Evolutionary conservation across 306 rosid species (phyloP).

Genomic region (Myrica gale): DNA sequence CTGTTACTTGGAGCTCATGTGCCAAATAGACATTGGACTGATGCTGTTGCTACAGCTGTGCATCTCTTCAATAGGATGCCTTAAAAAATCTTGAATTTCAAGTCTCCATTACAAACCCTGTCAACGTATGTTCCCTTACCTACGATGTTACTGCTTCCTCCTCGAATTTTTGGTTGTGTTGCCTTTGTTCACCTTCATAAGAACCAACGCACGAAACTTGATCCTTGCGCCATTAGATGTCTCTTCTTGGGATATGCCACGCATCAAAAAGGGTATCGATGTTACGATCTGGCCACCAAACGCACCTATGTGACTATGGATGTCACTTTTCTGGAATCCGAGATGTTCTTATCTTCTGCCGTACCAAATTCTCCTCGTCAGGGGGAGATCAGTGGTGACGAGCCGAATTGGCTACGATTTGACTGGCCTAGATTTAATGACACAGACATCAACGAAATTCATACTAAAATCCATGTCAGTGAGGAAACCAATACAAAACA

Average conservation of each 20-base stretch:
- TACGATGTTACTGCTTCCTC: neutral
- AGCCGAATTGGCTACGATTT: neutral
- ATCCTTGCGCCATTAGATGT: neutral
- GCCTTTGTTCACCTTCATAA: slow-evolving; percentile 17
- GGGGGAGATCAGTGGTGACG: slow-evolving; percentile 3
- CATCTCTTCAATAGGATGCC: too few relatives aligned
- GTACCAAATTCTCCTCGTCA: slow-evolving; percentile 9
- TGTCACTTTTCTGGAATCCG: neutral
- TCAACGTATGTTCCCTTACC: neutral
- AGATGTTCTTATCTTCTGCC: neutral
- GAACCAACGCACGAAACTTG: slow-evolving; percentile 18
- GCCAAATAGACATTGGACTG: too few relatives aligned
- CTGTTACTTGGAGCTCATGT: too few relatives aligned
- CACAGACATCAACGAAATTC: neutral
- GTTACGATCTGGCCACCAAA: neutral
- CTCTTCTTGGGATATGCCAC: neutral
- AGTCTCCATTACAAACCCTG: too few relatives aligned
- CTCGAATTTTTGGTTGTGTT: slow-evolving; percentile 1
- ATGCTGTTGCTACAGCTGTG: too few relatives aligned
- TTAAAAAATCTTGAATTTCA: too few relatives aligned
- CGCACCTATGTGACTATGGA: slow-evolving; percentile 5
- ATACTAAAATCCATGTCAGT: too few relatives aligned
- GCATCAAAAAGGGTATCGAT: too few relatives aligned
- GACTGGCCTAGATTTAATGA: too few relatives aligned
- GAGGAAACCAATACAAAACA: too few relatives aligned